Evolutionary conservation across 73 alveolate genomes (phyloP).

Genomic region (Halteria grandinella): DNA sequence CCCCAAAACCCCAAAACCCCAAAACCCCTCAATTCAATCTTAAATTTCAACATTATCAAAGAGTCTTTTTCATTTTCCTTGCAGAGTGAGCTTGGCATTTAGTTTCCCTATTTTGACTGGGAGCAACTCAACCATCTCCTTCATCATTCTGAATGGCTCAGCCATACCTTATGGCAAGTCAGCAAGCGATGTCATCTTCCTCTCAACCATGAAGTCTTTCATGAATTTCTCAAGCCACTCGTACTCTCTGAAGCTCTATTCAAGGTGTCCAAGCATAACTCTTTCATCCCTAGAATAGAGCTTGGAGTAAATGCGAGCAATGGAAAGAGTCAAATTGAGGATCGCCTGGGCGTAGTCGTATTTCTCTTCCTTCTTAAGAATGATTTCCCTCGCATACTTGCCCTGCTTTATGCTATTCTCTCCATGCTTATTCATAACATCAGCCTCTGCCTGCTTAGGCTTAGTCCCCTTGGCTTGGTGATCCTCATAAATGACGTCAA

Average conservation of each 20-base stretch:
- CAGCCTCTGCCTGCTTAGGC: slow-evolving; percentile 78
- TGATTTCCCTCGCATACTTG: slow-evolving; percentile 74
- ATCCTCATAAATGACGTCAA: slow-evolving; percentile 85
- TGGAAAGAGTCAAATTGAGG: not conserved
- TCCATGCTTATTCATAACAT: slow-evolving; percentile 81
- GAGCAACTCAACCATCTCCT: slow-evolving; percentile 38
- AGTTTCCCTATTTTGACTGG: slow-evolving; percentile 33
- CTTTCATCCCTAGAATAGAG: slow-evolving; percentile 10
- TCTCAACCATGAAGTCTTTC: slow-evolving; percentile 15
- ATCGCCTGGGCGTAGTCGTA: slow-evolving; percentile 24
- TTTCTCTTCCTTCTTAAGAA: slow-evolving; percentile 77
- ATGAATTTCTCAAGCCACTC: slow-evolving; percentile 17
- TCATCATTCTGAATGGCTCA: slow-evolving; percentile 24
- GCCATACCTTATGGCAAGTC: slow-evolving; percentile 20
- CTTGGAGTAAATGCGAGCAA: slow-evolving; percentile 43
- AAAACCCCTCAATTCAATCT: no score
- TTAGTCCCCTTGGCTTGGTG: slow-evolving; percentile 68
- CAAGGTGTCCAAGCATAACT: not conserved
- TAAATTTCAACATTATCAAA: no score
- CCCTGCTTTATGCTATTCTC: slow-evolving; percentile 74
- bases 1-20: no score
- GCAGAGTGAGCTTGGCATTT: no score
- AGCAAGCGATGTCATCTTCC: not conserved
- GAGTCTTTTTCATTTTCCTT: no score
- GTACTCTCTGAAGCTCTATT: slow-evolving; percentile 2